phyloP scores from a whole-genome alignment of 352 stramenopile genomes.

The Globisporangium alternatum region DNA sequence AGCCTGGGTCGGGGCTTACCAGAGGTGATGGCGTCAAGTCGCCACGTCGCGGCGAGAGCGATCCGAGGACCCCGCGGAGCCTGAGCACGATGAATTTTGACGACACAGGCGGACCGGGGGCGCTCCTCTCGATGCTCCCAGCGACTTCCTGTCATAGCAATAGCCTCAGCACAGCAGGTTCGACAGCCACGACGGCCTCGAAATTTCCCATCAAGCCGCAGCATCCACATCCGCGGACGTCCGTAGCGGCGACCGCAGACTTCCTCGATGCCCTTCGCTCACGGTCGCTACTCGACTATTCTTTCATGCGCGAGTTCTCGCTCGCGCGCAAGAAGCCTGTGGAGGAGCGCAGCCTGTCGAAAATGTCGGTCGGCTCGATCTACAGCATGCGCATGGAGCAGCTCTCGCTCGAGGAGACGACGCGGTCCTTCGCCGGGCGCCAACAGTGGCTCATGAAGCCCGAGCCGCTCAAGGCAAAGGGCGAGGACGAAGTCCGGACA shows the following conservation, averaged over 20 bases:
- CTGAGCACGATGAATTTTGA: constrained; percentile 15
- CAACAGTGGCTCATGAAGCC: constrained; percentile 17
- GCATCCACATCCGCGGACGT: constrained; percentile 13
- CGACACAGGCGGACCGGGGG: background rate
- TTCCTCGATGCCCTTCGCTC: constrained; percentile 36
- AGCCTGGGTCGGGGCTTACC: background rate
- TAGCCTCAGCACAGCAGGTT: background rate
- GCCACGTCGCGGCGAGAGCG: background rate
- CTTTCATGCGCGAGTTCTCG: constrained; percentile 55
- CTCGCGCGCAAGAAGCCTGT: constrained; percentile 32
- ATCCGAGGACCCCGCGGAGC: background rate
- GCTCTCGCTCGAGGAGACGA: constrained; percentile 35
- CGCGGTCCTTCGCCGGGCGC: constrained; percentile 7
- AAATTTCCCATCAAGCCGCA: constrained; percentile 18
- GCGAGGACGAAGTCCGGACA: background rate
- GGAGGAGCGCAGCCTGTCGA: constrained; percentile 36
- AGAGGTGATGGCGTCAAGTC: background rate
- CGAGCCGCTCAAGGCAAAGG: constrained; percentile 7
- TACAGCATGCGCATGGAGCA: constrained; percentile 49
- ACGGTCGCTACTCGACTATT: constrained; percentile 45
- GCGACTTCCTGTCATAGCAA: background rate
- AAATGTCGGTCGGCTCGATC: constrained; percentile 33
- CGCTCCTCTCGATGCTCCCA: constrained; percentile 12
- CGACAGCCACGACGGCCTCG: background rate
- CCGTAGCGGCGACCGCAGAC: constrained; percentile 7